These are phyloP conservation scores for Leccinum rimulosum DNA, from an alignment of 768 basidiomycete genomes.

Conservation along the genomic window DNA sequence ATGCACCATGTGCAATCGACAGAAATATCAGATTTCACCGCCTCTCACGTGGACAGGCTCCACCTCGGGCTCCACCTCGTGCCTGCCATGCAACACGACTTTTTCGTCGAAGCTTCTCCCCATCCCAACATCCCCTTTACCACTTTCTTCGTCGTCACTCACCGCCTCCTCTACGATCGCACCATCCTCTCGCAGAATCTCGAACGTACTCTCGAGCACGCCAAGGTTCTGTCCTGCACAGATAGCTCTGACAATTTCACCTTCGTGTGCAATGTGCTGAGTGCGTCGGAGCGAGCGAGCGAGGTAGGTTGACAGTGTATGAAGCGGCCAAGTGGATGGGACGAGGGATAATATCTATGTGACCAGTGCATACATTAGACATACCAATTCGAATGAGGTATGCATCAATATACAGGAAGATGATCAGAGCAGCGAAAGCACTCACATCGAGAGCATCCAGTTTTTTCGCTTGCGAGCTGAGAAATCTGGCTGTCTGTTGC, in stretches of 20 bases:
- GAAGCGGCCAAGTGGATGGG: constrained; percentile 75
- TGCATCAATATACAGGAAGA: not conserved
- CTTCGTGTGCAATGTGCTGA: constrained; percentile 67
- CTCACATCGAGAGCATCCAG: constrained; percentile 77
- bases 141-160: constrained; percentile 41
- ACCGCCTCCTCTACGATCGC: constrained; percentile 63
- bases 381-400: not conserved
- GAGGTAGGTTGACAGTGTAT: constrained; percentile 71
- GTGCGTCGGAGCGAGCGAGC: constrained; percentile 74
- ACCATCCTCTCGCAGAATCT: constrained; percentile 57
- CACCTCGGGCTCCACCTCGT: constrained; percentile 9
- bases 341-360: constrained; percentile 62
- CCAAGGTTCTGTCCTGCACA: constrained; percentile 78
- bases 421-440: constrained; percentile 9
- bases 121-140: constrained; percentile 10
- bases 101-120: constrained; percentile 45
- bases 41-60: constrained; percentile 18
- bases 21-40: constrained; percentile 5
- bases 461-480: constrained; percentile 79
- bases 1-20: not conserved
- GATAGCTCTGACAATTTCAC: constrained; percentile 74
- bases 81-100: constrained; percentile 25
- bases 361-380: constrained; percentile 1
- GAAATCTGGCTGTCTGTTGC: constrained; percentile 60
- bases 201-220: constrained; percentile 60